Percentiles rank a stretch among this genome's conserved stretches.
These are phyloP conservation scores for Stagonosporopsis tanaceti DNA, from an alignment of 2,329 filamentous ascomycete genomes.

Conservation along the genomic window DNA sequence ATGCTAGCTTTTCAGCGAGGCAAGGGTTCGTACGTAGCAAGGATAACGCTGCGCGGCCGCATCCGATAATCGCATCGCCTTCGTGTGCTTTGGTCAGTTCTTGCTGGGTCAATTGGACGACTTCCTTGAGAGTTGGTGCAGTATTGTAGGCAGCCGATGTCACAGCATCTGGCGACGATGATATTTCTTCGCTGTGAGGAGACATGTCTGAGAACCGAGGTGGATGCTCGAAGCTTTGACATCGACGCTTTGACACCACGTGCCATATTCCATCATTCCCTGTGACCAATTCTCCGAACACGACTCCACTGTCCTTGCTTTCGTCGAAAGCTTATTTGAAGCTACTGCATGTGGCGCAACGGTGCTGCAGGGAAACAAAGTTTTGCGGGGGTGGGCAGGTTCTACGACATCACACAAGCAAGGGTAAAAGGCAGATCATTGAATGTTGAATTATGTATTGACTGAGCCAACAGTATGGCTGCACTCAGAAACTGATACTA, in stretches of 20 bases:
- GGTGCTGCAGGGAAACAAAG: conserved; percentile 5
- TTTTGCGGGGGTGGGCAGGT: neutral
- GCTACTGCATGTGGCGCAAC: conserved; percentile 11
- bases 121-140: conserved; percentile 34
- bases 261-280: conserved; percentile 1
- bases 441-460: neutral
- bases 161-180: neutral
- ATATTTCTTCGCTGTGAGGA: neutral
- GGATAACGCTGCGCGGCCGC: conserved; percentile 51
- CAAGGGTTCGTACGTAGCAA: conserved; percentile 52
- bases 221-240: conserved; percentile 9
- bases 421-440: neutral
- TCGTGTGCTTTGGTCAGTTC: conserved; percentile 31
- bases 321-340: conserved; percentile 18
- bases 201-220: conserved; percentile 6
- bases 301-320: conserved; percentile 18
- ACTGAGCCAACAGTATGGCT: neutral
- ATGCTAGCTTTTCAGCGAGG: conserved; percentile 66
- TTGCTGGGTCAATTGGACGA: conserved; percentile 34
- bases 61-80: conserved; percentile 47
- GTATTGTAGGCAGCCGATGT: conserved; percentile 16
- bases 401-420: neutral
- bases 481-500: neutral
- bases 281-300: conserved; percentile 16
- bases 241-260: conserved; percentile 19